Conservation (phyloP, 2,329 filamentous ascomycete genomes). For the Beauveria varroae region DNA sequence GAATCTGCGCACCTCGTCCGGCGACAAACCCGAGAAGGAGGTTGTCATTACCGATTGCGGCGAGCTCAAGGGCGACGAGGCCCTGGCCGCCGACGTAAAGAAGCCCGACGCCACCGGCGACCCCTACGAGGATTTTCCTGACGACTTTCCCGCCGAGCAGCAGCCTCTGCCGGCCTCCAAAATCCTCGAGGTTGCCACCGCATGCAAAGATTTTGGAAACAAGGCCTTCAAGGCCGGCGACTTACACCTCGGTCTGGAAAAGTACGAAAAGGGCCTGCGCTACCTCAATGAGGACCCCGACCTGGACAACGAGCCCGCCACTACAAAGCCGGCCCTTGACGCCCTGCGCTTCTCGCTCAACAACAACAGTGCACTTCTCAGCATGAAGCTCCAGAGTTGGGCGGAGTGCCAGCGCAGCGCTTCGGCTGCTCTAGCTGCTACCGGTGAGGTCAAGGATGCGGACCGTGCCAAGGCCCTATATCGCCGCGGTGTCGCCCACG, state of each 20-base stretch:
- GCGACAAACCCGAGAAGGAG: constrained; percentile 71
- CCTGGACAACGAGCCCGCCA: constrained; percentile 61
- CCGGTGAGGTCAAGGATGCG: constrained; percentile 55
- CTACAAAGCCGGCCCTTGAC: constrained; percentile 59
- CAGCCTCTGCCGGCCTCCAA: constrained; percentile 58
- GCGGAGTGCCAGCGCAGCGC: constrained; percentile 64
- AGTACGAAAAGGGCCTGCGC: constrained; percentile 89
- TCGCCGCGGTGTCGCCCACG: constrained; percentile 68
- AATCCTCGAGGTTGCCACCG: constrained; percentile 70
- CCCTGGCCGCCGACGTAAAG: constrained; percentile 59
- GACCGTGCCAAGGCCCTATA: constrained; percentile 89
- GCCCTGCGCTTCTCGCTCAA: constrained; percentile 77
- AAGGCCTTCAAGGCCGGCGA: constrained; percentile 81
- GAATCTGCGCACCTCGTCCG: constrained; percentile 64
- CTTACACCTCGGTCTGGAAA: constrained; percentile 63
- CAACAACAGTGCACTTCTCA: constrained; percentile 80
- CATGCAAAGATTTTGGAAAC: constrained; percentile 89
- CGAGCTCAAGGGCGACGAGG: constrained; percentile 67
- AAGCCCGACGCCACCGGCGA: constrained; percentile 76
- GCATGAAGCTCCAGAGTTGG: constrained; percentile 70
- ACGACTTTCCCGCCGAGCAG: constrained; percentile 58
- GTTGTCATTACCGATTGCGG: constrained; percentile 77
- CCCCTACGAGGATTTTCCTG: constrained; percentile 90
- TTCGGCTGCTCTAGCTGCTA: constrained; percentile 63
- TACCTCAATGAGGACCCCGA: constrained; percentile 83